A percentile compares a stretch with the other conserved stretches of the same genome.
These are phyloP conservation scores for Drechslerella stenobrocha DNA, from an alignment of 2,329 filamentous ascomycete species.

Conservation along the genomic window DNA sequence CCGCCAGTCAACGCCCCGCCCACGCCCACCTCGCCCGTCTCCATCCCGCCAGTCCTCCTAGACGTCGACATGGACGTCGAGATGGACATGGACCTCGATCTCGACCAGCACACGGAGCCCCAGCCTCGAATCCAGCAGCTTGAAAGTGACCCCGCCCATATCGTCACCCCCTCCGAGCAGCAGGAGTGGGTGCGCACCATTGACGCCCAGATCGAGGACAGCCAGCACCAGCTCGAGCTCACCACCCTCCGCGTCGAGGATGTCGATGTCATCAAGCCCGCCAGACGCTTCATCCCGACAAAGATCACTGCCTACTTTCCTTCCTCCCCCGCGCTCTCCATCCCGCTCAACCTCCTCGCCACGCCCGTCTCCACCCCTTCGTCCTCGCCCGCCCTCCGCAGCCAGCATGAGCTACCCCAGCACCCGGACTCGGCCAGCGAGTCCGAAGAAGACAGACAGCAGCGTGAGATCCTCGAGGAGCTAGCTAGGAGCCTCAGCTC, in stretches of 20 bases:
- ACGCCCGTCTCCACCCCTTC: conserved; percentile 11
- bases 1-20: conserved; percentile 18
- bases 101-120: conserved; percentile 24
- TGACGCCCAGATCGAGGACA: conserved; percentile 44
- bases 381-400: conserved; percentile 27
- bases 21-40: conserved; percentile 35
- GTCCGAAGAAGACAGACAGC: conserved; percentile 35
- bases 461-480: conserved; percentile 43
- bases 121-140: no score
- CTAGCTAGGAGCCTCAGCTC: conserved; percentile 45
- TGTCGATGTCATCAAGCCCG: conserved; percentile 45
- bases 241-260: conserved; percentile 36
- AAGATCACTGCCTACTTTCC: conserved; percentile 47
- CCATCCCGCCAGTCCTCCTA: conserved; percentile 11
- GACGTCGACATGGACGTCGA: conserved; percentile 42
- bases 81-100: conserved; percentile 44
- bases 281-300: conserved; percentile 38
- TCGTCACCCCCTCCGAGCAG: conserved; percentile 41
- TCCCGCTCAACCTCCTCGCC: conserved; percentile 26
- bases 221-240: conserved; percentile 37
- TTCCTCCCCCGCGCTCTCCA: conserved; percentile 34
- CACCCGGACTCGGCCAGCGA: neutral
- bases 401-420: conserved; percentile 8
- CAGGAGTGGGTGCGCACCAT: conserved; percentile 41
- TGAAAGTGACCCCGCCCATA: no score